A percentile compares a stretch with the other conserved stretches of the same genome.
Conservation (phyloP, 164 flowering plant genomes). For the Chimonanthus praecox region DNA sequence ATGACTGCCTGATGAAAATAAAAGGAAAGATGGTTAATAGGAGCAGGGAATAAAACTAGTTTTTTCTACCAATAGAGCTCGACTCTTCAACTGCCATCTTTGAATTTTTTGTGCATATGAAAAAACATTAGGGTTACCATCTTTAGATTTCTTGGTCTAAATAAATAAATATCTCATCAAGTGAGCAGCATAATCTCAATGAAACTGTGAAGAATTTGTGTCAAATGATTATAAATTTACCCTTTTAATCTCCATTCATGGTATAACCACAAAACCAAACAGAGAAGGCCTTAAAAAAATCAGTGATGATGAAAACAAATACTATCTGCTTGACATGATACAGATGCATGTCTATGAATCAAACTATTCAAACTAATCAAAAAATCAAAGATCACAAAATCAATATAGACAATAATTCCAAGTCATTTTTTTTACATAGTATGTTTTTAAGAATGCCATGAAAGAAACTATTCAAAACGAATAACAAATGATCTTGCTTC, state of each 20-base stretch:
- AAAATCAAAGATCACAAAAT: not conserved
- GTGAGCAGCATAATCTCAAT: not conserved
- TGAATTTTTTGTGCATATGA: not conserved
- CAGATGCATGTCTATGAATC: not conserved
- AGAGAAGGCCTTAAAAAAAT: not conserved
- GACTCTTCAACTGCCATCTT: not conserved
- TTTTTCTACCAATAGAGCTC: too few species aligned
- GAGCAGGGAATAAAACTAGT: too few species aligned
- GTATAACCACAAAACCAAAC: not conserved
- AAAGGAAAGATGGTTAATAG: not conserved
- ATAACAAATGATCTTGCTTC: not conserved
- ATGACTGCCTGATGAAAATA: not conserved
- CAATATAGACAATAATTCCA: too few species aligned
- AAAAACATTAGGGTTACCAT: not conserved
- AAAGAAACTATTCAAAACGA: not conserved
- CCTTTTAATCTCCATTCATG: too few species aligned
- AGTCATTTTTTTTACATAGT: too few species aligned
- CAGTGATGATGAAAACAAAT: too few species aligned
- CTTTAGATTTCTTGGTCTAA: not conserved
- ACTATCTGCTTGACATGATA: too few species aligned
- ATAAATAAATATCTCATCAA: not conserved
- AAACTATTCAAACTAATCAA: not conserved
- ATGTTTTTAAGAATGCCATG: not conserved
- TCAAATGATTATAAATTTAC: not conserved
- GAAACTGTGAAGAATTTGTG: not conserved